Percentiles rank a stretch among this genome's conserved stretches.
Evolutionary conservation across 78 protist species (phyloP).

Genomic region (Planoprotostelium fungivorum): DNA sequence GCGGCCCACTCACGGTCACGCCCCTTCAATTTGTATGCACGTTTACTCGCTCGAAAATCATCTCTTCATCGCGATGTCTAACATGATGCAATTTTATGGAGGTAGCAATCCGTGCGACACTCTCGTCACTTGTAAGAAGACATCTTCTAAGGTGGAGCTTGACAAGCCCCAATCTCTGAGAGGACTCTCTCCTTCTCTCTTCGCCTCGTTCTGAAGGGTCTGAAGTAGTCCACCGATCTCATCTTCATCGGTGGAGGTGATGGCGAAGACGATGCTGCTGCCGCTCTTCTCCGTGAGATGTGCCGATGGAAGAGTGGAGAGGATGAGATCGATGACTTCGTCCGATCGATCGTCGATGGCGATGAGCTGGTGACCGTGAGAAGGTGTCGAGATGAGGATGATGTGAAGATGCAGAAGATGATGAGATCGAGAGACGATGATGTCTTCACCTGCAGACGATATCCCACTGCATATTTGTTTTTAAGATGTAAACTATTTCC

Average conservation of each 20-base stretch:
- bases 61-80: no score
- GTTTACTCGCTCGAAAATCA: no score
- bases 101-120: no score
- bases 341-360: neutral
- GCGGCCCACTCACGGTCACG: no score
- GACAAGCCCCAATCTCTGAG: neutral
- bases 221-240: neutral
- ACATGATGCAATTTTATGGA: no score
- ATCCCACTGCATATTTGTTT: conserved; percentile 80
- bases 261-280: neutral
- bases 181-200: no score
- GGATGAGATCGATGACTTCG: neutral
- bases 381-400: neutral
- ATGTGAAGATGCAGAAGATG: neutral
- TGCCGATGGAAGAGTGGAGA: neutral
- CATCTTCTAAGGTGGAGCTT: neutral
- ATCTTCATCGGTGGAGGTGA: neutral
- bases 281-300: neutral
- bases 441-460: conserved; percentile 14
- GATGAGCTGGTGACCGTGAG: neutral
- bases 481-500: conserved; percentile 77
- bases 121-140: neutral
- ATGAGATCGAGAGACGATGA: neutral
- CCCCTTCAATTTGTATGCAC: no score
- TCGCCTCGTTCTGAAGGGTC: neutral